Evolutionary conservation across 805 yeast genomes (phyloP).

Genomic region (Yamadazyma sp.): DNA sequence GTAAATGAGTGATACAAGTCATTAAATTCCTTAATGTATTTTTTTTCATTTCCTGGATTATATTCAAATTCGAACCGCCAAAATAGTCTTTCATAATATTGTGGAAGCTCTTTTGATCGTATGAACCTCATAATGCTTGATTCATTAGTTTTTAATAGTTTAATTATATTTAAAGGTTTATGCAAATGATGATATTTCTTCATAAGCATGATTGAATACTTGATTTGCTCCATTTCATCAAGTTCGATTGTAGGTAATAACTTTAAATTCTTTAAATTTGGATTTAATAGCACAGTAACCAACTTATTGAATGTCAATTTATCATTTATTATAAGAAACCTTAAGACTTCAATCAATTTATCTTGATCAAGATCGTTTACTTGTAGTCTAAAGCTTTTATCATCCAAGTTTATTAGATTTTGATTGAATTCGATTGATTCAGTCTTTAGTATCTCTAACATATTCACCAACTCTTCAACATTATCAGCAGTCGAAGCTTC

Average conservation of each 20-base stretch:
- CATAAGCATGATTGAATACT: conserved; percentile 29
- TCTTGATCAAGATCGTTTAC: neutral
- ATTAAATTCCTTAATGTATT: conserved; percentile 21
- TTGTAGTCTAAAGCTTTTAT: conserved; percentile 2
- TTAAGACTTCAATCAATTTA: conserved; percentile 8
- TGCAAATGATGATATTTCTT: conserved; percentile 35
- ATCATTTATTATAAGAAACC: conserved; percentile 24
- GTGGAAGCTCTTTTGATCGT: conserved; percentile 18
- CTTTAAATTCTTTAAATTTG: conserved; percentile 18
- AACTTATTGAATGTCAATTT: conserved; percentile 23
- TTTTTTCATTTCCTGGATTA: conserved; percentile 17
- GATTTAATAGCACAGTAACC: conserved; percentile 27
- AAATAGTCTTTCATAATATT: conserved; percentile 38
- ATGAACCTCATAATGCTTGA: conserved; percentile 24
- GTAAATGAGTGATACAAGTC: conserved; percentile 19
- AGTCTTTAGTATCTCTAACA: conserved; percentile 3
- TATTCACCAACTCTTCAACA: neutral
- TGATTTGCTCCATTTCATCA: conserved; percentile 17
- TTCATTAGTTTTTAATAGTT: conserved; percentile 27
- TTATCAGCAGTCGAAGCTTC: no score
- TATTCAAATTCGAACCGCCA: conserved; percentile 42
- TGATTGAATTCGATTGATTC: conserved; percentile 2
- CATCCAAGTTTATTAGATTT: conserved; percentile 1
- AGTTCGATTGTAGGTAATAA: conserved; percentile 11
- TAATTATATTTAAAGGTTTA: conserved; percentile 29